Evolutionary conservation across 495 filamentous ascomycete species (phyloP).

Genomic region (Aspergillus sparsus): DNA sequence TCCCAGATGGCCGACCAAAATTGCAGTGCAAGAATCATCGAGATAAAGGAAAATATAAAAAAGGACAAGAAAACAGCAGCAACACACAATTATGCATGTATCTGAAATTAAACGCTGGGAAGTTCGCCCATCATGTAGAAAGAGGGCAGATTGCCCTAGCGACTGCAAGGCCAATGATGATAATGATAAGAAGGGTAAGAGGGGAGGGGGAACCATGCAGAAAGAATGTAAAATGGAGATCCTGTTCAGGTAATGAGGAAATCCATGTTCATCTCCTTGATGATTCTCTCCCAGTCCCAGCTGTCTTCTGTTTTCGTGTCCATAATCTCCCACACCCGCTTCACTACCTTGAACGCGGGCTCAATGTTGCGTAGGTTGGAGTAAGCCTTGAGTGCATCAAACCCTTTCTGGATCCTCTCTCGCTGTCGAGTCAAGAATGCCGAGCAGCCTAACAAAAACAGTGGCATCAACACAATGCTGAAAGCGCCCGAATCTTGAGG

Average conservation of each 20-base stretch:
- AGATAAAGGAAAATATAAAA: too few relatives aligned
- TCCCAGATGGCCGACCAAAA: slow-evolving; percentile 9
- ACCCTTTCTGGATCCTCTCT: slow-evolving; percentile 65
- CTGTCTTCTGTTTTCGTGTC: slow-evolving; percentile 68
- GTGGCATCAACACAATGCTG: slow-evolving; percentile 82
- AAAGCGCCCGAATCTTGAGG: slow-evolving; percentile 65
- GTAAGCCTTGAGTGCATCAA: slow-evolving; percentile 71
- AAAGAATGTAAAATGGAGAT: slow-evolving; percentile 18
- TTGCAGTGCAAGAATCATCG: neutral
- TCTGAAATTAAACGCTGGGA: slow-evolving; percentile 8
- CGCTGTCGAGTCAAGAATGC: slow-evolving; percentile 71
- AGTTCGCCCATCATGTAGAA: neutral
- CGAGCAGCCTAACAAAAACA: slow-evolving; percentile 85
- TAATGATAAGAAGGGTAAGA: neutral
- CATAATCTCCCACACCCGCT: slow-evolving; percentile 83
- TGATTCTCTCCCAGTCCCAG: slow-evolving; percentile 92
- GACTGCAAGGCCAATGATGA: neutral
- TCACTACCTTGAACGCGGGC: slow-evolving; percentile 71
- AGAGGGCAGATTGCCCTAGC: neutral
- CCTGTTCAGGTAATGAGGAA: slow-evolving; percentile 67
- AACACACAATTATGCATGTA: slow-evolving; percentile 8
- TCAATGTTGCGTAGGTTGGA: slow-evolving; percentile 81
- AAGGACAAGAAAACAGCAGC: too few relatives aligned
- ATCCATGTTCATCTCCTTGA: slow-evolving; percentile 73
- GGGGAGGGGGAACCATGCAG: slow-evolving; percentile 11